A percentile compares a stretch with the other conserved stretches of the same genome.
These are phyloP conservation scores for Dothiorella sarmentorum DNA, from an alignment of 2,329 filamentous ascomycete genomes.

Conservation along the genomic window DNA sequence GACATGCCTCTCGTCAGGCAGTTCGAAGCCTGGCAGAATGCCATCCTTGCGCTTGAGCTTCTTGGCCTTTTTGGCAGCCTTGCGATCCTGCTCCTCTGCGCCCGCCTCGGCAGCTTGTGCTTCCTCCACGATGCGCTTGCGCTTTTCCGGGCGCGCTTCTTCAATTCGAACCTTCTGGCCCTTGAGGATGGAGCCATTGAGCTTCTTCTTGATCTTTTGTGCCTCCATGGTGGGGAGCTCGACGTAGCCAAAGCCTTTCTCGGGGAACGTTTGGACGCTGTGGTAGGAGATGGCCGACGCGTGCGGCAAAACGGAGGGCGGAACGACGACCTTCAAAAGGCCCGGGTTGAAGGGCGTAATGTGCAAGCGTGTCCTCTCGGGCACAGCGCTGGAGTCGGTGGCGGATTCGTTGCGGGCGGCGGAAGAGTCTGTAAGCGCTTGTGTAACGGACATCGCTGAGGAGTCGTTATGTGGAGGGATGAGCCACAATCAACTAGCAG, in stretches of 20 bases:
- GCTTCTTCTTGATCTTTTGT: slow-evolving; percentile 85
- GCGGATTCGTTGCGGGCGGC: not conserved
- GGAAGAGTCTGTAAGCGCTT: slow-evolving; percentile 19
- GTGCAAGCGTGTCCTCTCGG: slow-evolving; percentile 58
- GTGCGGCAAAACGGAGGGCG: slow-evolving; percentile 60
- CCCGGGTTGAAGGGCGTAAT: slow-evolving; percentile 80
- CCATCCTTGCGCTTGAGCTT: slow-evolving; percentile 50
- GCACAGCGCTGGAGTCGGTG: not conserved
- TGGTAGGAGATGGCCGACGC: slow-evolving; percentile 88
- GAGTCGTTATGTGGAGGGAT: not conserved
- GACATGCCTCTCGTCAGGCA: slow-evolving; percentile 72
- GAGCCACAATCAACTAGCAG: slow-evolving; percentile 3
- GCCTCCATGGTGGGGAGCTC: slow-evolving; percentile 78
- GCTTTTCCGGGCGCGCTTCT: slow-evolving; percentile 66
- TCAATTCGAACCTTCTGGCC: slow-evolving; percentile 84
- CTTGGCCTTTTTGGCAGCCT: slow-evolving; percentile 43
- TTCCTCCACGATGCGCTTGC: slow-evolving; percentile 36
- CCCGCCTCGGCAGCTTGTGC: slow-evolving; percentile 34
- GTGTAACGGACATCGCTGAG: slow-evolving; percentile 17
- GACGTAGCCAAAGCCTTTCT: slow-evolving; percentile 85
- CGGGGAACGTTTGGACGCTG: slow-evolving; percentile 78
- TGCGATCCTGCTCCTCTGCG: slow-evolving; percentile 50
- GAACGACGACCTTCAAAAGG: slow-evolving; percentile 69
- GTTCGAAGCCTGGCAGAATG: slow-evolving; percentile 64
- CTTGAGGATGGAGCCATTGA: slow-evolving; percentile 81